phyloP scores from a whole-genome alignment of 345 rosid species.

The Clarkia xantiana region DNA sequence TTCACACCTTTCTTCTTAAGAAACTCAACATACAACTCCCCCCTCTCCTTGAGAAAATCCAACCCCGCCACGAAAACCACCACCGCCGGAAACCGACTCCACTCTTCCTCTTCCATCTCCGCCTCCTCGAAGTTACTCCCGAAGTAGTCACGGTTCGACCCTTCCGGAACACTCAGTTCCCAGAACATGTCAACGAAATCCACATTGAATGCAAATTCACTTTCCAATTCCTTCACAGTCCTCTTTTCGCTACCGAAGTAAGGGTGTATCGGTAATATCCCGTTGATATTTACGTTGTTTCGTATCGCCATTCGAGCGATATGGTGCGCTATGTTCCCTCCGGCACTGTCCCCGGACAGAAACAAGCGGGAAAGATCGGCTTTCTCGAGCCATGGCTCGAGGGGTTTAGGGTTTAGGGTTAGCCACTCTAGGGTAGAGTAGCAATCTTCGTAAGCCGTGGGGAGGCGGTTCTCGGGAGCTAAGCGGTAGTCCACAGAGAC shows the following conservation, averaged over 20 bases:
- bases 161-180: constrained; percentile 42
- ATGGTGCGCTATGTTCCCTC: constrained; percentile 49
- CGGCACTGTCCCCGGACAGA: constrained; percentile 52
- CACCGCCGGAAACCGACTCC: constrained; percentile 31
- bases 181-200: constrained; percentile 54
- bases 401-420: background rate
- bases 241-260: constrained; percentile 45
- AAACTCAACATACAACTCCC: constrained; percentile 32
- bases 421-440: constrained; percentile 41
- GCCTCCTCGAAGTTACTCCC: constrained; percentile 41
- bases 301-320: constrained; percentile 22
- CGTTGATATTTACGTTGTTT: constrained; percentile 17
- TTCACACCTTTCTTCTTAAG: constrained; percentile 26
- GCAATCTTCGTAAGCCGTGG: constrained; percentile 41
- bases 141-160: constrained; percentile 27
- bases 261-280: constrained; percentile 38
- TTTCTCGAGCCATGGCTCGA: constrained; percentile 34
- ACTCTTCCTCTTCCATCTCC: constrained; percentile 17
- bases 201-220: no score
- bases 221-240: constrained; percentile 28
- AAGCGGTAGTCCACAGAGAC: constrained; percentile 43
- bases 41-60: constrained; percentile 57
- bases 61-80: constrained; percentile 33
- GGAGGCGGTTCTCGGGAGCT: constrained; percentile 49
- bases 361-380: constrained; percentile 29